phyloP scores from a whole-genome alignment of 495 filamentous ascomycete species.

The Neohortaea acidophila region DNA sequence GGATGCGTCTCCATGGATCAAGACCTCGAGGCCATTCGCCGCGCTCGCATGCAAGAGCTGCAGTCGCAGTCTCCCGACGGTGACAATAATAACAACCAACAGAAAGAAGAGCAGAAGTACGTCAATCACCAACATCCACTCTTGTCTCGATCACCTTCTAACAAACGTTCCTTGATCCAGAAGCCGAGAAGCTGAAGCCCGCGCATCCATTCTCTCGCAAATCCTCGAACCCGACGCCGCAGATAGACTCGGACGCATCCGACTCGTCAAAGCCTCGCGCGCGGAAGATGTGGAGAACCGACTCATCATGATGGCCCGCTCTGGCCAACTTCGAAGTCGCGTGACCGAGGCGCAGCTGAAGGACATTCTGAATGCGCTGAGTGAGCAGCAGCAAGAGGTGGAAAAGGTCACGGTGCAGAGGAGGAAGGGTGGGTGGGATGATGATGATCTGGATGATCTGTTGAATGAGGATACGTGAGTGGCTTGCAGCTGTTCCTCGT shows the following conservation, averaged over 20 bases:
- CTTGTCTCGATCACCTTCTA: no score
- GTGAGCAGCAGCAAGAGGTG: constrained; percentile 36
- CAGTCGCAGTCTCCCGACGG: constrained; percentile 48
- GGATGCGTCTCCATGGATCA: no score
- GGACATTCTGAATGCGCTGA: constrained; percentile 68
- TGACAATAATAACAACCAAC: constrained; percentile 31
- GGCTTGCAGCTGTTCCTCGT: no score
- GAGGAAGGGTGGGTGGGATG: constrained; percentile 72
- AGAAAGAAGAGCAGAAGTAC: constrained; percentile 54
- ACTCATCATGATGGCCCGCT: constrained; percentile 77
- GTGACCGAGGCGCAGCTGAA: constrained; percentile 90
- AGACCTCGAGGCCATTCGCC: constrained; percentile 78
- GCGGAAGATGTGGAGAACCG: constrained; percentile 83
- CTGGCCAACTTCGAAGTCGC: constrained; percentile 69
- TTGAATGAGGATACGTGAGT: constrained; percentile 38
- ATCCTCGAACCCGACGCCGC: constrained; percentile 89
- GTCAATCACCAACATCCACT: neutral
- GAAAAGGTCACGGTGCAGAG: constrained; percentile 73
- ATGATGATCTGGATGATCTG: constrained; percentile 59
- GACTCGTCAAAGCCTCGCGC: constrained; percentile 84
- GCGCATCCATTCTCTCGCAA: constrained; percentile 66
- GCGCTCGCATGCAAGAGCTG: constrained; percentile 80
- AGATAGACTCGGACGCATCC: constrained; percentile 85
- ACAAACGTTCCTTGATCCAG: constrained; percentile 23
- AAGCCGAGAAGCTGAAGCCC: constrained; percentile 42